These are phyloP conservation scores for Geranium brycei DNA, from an alignment of 345 rosid genomes.

Conservation along the genomic window DNA sequence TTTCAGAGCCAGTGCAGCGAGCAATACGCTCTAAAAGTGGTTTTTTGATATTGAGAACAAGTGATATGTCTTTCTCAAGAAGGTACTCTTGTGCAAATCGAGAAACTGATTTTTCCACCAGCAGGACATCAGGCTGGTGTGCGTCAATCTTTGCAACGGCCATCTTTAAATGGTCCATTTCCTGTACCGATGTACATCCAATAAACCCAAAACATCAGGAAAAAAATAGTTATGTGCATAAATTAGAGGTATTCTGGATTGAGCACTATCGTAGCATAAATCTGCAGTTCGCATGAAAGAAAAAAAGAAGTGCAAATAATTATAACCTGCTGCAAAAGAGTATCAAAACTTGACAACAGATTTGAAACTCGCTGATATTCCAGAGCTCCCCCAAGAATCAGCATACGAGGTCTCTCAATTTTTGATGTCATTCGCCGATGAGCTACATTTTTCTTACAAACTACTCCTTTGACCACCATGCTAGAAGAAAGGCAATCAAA, in stretches of 20 bases:
- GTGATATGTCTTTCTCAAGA: conserved; percentile 74
- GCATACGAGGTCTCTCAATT: conserved; percentile 66
- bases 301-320: conserved; percentile 13
- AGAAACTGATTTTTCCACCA: conserved; percentile 98
- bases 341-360: conserved; percentile 80
- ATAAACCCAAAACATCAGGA: conserved; percentile 5
- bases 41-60: conserved; percentile 84
- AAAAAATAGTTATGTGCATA: no score
- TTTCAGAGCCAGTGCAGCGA: conserved; percentile 89
- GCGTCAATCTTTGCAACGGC: conserved; percentile 88
- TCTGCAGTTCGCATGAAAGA: not conserved
- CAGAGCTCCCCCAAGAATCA: conserved; percentile 92
- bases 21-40: conserved; percentile 83
- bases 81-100: conserved; percentile 87
- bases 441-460: conserved; percentile 96
- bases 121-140: conserved; percentile 71
- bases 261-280: not conserved
- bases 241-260: no score
- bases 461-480: conserved; percentile 88
- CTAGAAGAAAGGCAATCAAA: conserved; percentile 30
- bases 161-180: conserved; percentile 96
- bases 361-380: conserved; percentile 95
- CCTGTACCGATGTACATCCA: conserved; percentile 35
- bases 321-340: conserved; percentile 85
- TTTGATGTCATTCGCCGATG: conserved; percentile 87